Base-by-base conservation (phyloP, 352 stramenopile species). In the Globisporangium nodosum region DNA sequence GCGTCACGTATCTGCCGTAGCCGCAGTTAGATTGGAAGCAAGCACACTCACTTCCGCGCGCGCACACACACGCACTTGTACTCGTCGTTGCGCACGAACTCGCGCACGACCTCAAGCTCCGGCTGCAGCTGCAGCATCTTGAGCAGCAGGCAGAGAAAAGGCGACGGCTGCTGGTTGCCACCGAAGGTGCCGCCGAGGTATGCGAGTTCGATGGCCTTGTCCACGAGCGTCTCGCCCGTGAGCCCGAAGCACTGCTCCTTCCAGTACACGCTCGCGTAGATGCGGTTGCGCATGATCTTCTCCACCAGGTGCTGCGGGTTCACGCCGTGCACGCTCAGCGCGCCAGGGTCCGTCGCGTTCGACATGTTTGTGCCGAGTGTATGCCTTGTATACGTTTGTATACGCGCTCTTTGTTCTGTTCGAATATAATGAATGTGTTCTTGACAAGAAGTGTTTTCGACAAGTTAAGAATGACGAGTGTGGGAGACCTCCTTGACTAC, bases 101-200 rank as follows among this genome's bases (percentile, higher is more conserved):
- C 71, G 31, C 61, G 66, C 27, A 99, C 78, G 45, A 99, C 96
- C 33, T 99, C 96, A 39, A 94, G 75, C 61, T 99, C 96, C 1
- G 97, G 97, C 66, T 98, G 88, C 48, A 99, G 84, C 73, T 99
- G 97, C 46, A 99, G 71, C 78, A 99, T 87, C 78, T 99, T 99
- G 48, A 99, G 78, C 20, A 98, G 66, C 27, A 99, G 75, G 70
- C 96, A 99, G n/a, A 99, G 74, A 71, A 99, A 99, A 52, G 92
- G 89, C 21, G 93, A 98, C 6, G 97, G 97, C 70, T 98, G 92
- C 56, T 93, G 84, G 65, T 98, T 98, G 39, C 92, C 96, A 39
- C 96, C 94, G 68, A 97, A 98, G 0, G 85, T 97, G 49, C 93
- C 91, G 18, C 96, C 96, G 39, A 98, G 74, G 55, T 97, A 89